phyloP scores from a whole-genome alignment of 1,139 yeast genomes.

The Geotrichum klebahnii region DNA sequence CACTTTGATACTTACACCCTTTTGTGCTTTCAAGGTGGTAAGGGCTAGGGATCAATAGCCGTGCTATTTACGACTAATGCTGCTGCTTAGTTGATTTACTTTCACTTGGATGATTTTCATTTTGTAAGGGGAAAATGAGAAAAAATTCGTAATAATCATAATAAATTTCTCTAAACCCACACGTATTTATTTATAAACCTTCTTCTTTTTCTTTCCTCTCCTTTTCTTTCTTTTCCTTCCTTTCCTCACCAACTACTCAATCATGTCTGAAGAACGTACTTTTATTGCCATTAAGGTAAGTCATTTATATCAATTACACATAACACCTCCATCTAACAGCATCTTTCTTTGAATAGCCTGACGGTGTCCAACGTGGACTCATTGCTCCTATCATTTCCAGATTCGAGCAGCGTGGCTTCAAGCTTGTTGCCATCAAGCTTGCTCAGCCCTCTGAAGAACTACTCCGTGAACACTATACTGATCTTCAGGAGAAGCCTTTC shows the following conservation, averaged over 20 bases:
- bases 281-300: constrained; percentile 85
- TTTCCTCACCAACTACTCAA: constrained; percentile 21
- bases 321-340: background rate
- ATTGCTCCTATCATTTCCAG: constrained; percentile 84
- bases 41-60: too few species aligned
- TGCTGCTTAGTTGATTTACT: too few species aligned
- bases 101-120: too few species aligned
- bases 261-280: constrained; percentile 78
- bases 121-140: too few species aligned
- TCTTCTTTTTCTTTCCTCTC: constrained; percentile 4
- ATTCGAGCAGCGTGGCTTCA: constrained; percentile 96
- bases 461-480: constrained; percentile 91
- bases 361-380: constrained; percentile 99
- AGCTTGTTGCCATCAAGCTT: constrained; percentile 93
- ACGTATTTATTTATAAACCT: background rate
- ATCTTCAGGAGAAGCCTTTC: constrained; percentile 93
- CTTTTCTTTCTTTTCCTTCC: background rate
- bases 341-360: constrained; percentile 60
- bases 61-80: too few species aligned
- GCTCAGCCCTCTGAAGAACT: constrained; percentile 80
- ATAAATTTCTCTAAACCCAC: too few species aligned
- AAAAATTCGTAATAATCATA: too few species aligned
- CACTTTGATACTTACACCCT: too few species aligned
- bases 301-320: background rate
- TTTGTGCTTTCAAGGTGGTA: too few species aligned